Evolutionary conservation across 192 early-diverging fungal species (phyloP), one percentile per base, ranked within the genome.

Genomic region (Entophlyctis luteolus): DNA sequence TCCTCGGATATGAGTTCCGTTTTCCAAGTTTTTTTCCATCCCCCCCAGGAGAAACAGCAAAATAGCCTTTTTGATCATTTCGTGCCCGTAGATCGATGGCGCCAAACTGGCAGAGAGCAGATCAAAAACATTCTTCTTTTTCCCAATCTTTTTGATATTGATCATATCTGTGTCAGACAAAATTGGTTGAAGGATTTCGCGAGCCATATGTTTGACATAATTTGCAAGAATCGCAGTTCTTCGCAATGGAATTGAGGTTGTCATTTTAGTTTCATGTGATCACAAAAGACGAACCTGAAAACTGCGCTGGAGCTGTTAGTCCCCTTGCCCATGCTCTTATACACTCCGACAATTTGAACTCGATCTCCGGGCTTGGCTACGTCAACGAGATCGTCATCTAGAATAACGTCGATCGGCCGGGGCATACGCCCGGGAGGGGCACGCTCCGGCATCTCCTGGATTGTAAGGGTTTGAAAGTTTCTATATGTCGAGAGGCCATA

Each of bases 361-460:
- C 97, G 86, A 74, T 99, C 97, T 32, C 97, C 97, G 2, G 97
- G 95, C 78, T 99, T 99, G 29, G 91, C 91, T 27, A 78, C 77
- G 72, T 99, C 97, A 0, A 95, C 97, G 36, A 99, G 78, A 75
- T 99, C 97, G 72, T 94, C 94, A 70, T 98, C 94, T 59, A 98
- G 77, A 48, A 98, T 86, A 12, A 99, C 84, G 75, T 99, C 97
- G 53, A 98, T 80, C 14, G 93, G 93, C 2, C 94, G 86, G 32
- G 94, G 93, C 65, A 99, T 79, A 75, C 93, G 89, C 22, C 97
- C 95, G 3, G 93, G 89, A 16, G 94, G 94, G 5, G 95, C 90
- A 22, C 95, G 86, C 75, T 99, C 97, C 0, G 97, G 97, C 95
- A 99, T 99, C 81, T 99, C 97, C 76, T 99, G 97, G 45, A 99